Base-by-base conservation (phyloP, 31 red algal species). In the Porphyra umbilicalis region DNA sequence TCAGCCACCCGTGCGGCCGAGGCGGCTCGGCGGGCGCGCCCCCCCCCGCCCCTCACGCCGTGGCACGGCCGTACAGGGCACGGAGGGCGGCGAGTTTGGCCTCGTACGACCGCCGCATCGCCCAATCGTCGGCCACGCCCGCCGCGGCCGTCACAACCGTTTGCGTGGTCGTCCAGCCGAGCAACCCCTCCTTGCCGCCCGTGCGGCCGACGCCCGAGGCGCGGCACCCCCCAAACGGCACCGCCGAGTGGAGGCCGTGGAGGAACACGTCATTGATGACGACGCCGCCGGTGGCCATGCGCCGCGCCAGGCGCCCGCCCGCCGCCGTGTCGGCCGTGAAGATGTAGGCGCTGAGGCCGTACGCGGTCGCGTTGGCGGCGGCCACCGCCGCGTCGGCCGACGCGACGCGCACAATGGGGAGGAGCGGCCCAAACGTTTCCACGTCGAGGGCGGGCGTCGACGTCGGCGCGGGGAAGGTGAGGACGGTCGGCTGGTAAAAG, bases 241-340 rank as follows among this genome's bases (percentile, higher is more conserved):
- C 85, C 42, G 83, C 89, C 82, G 96, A 91, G 79, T 89, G 92
- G 31, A 99, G 79, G 80, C 94, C 96, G 78, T 99, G 91, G 20
- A 91, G 82, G 77, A 83, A 94, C 82, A 92, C 92, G 79, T 99
- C 97, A 82, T 99, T 99, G n/a, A 96, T 85, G 80, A 90, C 96
- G 33, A 80, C 82, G 89, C 96, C 96, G 34, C 97, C 97, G 34
- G 89, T 85, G n/a, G 78, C 79, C 13, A 99, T 33, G 46, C 31
- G 38, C 6, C 67, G 74, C 32, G 86, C n/a, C 33, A 96, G 88
- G 30, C 75, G 39, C 44, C 86, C 84, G 18, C 87, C 97, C 30
- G 94, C 79, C 44, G 29, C 46, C 9, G n/a, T 75, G 57, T 71
- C 57, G 20, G 2, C 20, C 57, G 88, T 85, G 33, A 90, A 90